These are phyloP conservation scores for Adansonia madagascariensis DNA, from an alignment of 441 rosid genomes.

Conservation along the genomic window DNA sequence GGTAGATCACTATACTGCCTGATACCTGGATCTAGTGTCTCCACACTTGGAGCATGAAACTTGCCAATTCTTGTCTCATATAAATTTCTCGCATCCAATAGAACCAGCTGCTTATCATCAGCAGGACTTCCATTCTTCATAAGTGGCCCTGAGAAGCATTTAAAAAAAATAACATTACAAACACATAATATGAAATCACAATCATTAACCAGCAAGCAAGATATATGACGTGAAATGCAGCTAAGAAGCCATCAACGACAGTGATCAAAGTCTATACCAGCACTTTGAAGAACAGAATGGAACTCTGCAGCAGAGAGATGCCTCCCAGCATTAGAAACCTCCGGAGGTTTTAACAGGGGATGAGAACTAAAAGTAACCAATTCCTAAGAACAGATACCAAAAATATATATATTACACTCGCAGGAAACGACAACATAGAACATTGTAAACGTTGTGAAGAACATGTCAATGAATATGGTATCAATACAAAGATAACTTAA, in stretches of 20 bases:
- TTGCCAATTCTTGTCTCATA: constrained; percentile 93
- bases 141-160: constrained; percentile 43
- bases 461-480: not conserved
- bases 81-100: constrained; percentile 88
- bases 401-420: not conserved
- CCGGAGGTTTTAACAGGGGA: constrained; percentile 65
- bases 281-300: constrained; percentile 71
- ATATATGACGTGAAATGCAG: not conserved
- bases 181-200: not conserved
- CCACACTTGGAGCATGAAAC: constrained; percentile 58
- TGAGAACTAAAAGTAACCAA: constrained; percentile 77
- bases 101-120: constrained; percentile 52
- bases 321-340: constrained; percentile 75
- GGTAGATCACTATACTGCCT: constrained; percentile 94
- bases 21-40: constrained; percentile 81
- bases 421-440: not conserved
- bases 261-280: constrained; percentile 41
- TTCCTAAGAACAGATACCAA: constrained; percentile 48
- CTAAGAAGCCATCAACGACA: not conserved
- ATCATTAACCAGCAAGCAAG: not conserved
- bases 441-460: constrained; percentile 9
- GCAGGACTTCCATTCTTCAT: constrained; percentile 32
- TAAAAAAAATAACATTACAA: constrained; percentile 10
- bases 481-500: not conserved
- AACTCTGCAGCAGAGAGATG: constrained; percentile 88